Evolutionary conservation across 768 basidiomycete genomes (phyloP).

Genomic region (Boletus eberwhitei): DNA sequence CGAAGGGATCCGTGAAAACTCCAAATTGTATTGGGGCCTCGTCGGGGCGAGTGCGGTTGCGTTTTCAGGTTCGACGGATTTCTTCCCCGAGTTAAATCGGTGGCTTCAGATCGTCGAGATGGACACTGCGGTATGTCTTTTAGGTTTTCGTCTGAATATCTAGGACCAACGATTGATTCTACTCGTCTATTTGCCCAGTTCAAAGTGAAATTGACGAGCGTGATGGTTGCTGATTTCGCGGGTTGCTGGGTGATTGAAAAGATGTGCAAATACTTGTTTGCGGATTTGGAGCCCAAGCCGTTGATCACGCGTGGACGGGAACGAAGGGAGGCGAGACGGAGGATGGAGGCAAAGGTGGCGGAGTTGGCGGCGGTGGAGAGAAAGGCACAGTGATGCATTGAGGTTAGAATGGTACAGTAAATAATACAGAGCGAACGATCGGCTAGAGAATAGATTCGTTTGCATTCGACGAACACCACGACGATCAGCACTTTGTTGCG

Average conservation of each 20-base stretch:
- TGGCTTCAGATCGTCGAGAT: conserved; percentile 98
- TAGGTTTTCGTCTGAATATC: not conserved
- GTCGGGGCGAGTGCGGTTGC: conserved; percentile 88
- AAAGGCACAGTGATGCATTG: conserved; percentile 32
- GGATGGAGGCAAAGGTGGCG: conserved; percentile 36
- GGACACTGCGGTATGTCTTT: conserved; percentile 58
- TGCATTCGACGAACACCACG: no score
- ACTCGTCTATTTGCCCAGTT: conserved; percentile 50
- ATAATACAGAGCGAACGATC: not conserved
- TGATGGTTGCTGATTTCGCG: conserved; percentile 86
- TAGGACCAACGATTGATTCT: not conserved
- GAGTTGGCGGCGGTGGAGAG: conserved; percentile 29
- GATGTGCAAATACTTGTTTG: conserved; percentile 81
- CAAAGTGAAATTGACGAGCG: conserved; percentile 67
- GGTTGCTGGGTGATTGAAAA: conserved; percentile 86
- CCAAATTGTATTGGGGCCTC: conserved; percentile 89
- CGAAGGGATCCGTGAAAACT: conserved; percentile 95
- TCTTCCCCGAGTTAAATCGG: conserved; percentile 90
- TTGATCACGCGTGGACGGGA: conserved; percentile 85
- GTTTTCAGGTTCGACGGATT: conserved; percentile 89
- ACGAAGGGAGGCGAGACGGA: conserved; percentile 62
- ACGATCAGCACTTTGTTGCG: no score
- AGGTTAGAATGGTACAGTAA: no score
- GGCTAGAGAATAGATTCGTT: not conserved
- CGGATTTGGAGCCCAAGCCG: conserved; percentile 78